Percentiles rank a stretch among this genome's conserved stretches.
phyloP scores from a whole-genome alignment of 2,329 filamentous ascomycete species.

The Fusarium guadeloupense region DNA sequence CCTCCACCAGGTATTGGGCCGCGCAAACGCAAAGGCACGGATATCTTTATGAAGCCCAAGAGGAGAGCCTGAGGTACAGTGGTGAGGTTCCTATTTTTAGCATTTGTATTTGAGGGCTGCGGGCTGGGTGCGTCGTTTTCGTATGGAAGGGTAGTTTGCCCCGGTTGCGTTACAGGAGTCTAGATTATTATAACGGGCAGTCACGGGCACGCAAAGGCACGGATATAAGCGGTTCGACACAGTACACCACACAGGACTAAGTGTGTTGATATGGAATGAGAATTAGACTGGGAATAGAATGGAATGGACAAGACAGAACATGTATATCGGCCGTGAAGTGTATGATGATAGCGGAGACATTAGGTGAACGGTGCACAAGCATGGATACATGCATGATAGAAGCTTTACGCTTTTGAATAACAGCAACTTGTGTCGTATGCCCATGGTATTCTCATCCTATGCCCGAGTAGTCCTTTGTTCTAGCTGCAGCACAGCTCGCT shows the following conservation, averaged over 20 bases:
- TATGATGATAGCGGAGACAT: not conserved
- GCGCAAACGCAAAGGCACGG: conserved; percentile 57
- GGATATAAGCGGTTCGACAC: not conserved
- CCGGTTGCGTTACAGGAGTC: conserved; percentile 5
- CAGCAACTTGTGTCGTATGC: conserved; percentile 8
- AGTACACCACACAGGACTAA: not conserved
- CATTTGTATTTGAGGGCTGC: not conserved
- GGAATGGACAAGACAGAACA: not conserved
- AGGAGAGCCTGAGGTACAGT: conserved; percentile 44
- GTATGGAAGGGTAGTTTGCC: not conserved
- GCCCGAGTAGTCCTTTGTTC: not conserved
- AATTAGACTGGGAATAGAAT: conserved; percentile 8
- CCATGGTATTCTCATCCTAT: conserved; percentile 12
- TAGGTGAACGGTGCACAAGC: not conserved
- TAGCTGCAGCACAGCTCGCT: conserved; percentile 5
- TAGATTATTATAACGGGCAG: not conserved
- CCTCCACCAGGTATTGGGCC: conserved; percentile 10
- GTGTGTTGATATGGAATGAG: not conserved
- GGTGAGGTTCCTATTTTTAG: not conserved
- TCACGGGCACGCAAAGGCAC: conserved; percentile 1
- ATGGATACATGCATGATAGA: conserved; percentile 8
- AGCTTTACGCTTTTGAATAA: conserved; percentile 13
- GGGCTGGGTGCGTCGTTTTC: not conserved
- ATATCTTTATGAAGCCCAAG: conserved; percentile 61
- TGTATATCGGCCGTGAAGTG: not conserved